A percentile compares a stretch with the other conserved stretches of the same genome.
These are phyloP conservation scores for Candida sanyaensis DNA, from an alignment of 1,139 yeast genomes.

Conservation along the genomic window DNA sequence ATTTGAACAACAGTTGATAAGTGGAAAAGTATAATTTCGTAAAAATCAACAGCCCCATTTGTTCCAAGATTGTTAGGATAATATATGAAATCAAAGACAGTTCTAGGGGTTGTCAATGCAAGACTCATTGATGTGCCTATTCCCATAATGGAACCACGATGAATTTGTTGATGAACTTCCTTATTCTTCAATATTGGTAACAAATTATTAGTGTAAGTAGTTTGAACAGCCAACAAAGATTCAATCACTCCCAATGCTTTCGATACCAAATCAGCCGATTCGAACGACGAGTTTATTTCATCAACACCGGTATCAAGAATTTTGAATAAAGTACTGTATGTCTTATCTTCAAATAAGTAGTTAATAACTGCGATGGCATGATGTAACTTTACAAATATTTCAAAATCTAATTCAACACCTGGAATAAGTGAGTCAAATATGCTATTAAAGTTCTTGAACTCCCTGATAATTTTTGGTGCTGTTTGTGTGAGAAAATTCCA, in stretches of 20 bases:
- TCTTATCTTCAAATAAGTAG: slow-evolving; percentile 59
- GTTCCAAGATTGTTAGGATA: slow-evolving; percentile 57
- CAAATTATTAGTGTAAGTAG: slow-evolving; percentile 29
- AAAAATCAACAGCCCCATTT: slow-evolving; percentile 64
- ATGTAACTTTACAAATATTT: slow-evolving; percentile 51
- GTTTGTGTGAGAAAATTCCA: slow-evolving; percentile 56
- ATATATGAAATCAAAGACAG: slow-evolving; percentile 52
- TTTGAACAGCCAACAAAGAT: slow-evolving; percentile 56
- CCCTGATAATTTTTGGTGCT: slow-evolving; percentile 28
- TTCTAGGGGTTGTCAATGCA: slow-evolving; percentile 25
- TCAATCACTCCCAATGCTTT: slow-evolving; percentile 46
- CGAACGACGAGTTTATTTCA: slow-evolving; percentile 38
- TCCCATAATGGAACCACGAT: slow-evolving; percentile 18
- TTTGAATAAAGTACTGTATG: slow-evolving; percentile 55
- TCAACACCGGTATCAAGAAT: slow-evolving; percentile 59
- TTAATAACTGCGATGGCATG: slow-evolving; percentile 70
- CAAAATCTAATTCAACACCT: slow-evolving; percentile 26
- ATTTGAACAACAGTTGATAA: slow-evolving; percentile 69
- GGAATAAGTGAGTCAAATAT: slow-evolving; percentile 38
- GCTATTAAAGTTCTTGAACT: slow-evolving; percentile 48
- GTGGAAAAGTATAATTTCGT: slow-evolving; percentile 70
- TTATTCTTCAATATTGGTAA: slow-evolving; percentile 30
- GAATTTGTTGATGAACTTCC: slow-evolving; percentile 11
- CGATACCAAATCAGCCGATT: slow-evolving; percentile 21
- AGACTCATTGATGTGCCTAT: slow-evolving; percentile 32